phyloP scores from a whole-genome alignment of 371 early-diverging fungal species.

The Mucor circinelloides region DNA sequence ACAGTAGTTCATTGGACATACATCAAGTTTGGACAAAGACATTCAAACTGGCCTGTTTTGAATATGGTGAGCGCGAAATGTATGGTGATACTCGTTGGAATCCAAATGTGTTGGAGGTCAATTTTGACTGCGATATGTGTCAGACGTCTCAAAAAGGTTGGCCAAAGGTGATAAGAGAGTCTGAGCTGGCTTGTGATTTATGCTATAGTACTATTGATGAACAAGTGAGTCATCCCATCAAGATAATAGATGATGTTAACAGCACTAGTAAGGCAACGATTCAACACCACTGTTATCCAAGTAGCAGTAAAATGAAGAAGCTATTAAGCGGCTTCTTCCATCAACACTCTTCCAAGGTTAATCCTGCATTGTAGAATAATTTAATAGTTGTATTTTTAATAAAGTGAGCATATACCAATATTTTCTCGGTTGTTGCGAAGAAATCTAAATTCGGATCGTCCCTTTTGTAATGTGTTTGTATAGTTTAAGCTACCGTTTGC shows the following conservation, averaged over 20 bases:
- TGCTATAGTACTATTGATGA: conserved; percentile 4
- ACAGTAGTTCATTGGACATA: conserved; percentile 5
- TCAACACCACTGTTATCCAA: background rate
- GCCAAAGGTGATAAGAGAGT: conserved; percentile 4
- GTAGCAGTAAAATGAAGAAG: conserved; percentile 5
- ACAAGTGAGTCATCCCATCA: background rate
- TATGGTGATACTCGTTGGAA: conserved; percentile 23
- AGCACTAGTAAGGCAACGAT: background rate
- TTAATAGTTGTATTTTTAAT: conserved; percentile 8
- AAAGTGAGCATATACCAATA: background rate
- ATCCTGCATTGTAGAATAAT: background rate
- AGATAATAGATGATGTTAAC: background rate
- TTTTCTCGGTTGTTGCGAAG: background rate
- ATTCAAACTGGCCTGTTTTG: conserved; percentile 28
- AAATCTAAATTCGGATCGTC: background rate
- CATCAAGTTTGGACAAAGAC: conserved; percentile 27
- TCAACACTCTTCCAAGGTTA: background rate
- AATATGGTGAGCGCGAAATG: conserved; percentile 24
- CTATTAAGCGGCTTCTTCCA: conserved; percentile 4
- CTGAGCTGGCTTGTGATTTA: conserved; percentile 11
- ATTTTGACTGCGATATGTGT: conserved; percentile 27
- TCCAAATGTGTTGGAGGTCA: background rate
- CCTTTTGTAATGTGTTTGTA: background rate
- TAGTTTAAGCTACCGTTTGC: background rate
- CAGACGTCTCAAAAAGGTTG: conserved; percentile 15